phyloP scores from a whole-genome alignment of 2,329 filamentous ascomycete species.

The Ophiostoma montium region DNA sequence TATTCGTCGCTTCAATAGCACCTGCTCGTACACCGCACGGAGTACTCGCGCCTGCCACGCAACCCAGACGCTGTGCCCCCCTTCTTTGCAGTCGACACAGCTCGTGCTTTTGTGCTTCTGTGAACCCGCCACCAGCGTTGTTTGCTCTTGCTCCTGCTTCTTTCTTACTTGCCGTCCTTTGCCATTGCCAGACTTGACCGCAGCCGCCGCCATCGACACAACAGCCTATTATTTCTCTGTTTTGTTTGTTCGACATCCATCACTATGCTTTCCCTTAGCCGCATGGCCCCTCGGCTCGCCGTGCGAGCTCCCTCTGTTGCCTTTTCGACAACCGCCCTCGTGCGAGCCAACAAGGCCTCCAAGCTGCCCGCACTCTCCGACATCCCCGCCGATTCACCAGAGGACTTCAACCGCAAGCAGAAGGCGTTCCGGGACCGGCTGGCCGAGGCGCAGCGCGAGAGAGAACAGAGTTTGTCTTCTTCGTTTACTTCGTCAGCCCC shows the following conservation, averaged over 20 bases:
- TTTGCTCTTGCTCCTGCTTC: not conserved
- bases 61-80: too few species aligned
- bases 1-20: not conserved
- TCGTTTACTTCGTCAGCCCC: not conserved
- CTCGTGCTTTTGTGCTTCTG: not conserved
- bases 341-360: slow-evolving; percentile 3
- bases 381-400: slow-evolving; percentile 56
- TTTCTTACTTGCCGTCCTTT: not conserved
- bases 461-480: slow-evolving; percentile 55
- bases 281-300: not conserved
- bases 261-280: not conserved
- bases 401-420: slow-evolving; percentile 70
- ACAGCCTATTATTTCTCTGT: too few species aligned
- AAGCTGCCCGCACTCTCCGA: slow-evolving; percentile 68
- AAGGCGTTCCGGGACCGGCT: slow-evolving; percentile 75
- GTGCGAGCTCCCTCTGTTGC: not conserved
- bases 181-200: not conserved
- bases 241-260: not conserved
- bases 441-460: slow-evolving; percentile 55
- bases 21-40: too few species aligned
- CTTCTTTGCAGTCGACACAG: too few species aligned
- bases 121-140: not conserved
- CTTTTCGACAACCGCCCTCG: not conserved
- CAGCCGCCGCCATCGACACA: not conserved
- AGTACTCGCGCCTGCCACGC: too few species aligned